Base-by-base conservation (phyloP, 805 yeast species). In the Candida easanensis region DNA sequence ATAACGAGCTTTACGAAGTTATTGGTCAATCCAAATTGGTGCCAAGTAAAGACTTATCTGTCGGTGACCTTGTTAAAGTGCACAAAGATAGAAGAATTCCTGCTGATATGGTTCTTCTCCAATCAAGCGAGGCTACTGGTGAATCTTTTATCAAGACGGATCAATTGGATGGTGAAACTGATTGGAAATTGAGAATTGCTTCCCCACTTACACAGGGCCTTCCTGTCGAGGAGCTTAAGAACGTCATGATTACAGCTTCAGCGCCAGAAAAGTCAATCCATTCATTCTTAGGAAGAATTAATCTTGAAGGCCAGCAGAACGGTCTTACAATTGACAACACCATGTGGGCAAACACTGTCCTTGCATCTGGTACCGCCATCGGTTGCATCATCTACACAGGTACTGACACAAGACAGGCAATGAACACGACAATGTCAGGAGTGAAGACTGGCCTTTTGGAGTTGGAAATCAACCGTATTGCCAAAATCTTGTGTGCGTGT, bases 101-200 rank as follows among this genome's bases (percentile, higher is more conserved):
- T 0, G 98, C 99, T 0, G 99, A 93, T 63, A 74, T 89, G 80
- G 69, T 93, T 7, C 64, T 93, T 21, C 66, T 93, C 34, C 95
- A 88, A 59, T 82, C 96, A 1, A 81, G 88, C 44, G 97, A 88
- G 59, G 60, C 72, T 3, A 72, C 76, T 3, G 97, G 97, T 7
- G 99, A 93, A 59, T 76, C 90, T 2, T 93, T 95, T 57, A 87
- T 93, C 51, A 86, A 95, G 56, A 93, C 99, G 0, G 99, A 93
- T 68, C 99, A 93, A 66, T 71, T 93, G 39, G 99, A 93, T 64
- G 99, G 99, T 60, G 99, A 93, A 64, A 93, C 99, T 5, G 99
- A 93, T 66, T 93, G 99, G 99, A 93, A 93, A 62, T 70, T 93
- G 42, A 72, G 99, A 55, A 67, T 87, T 30, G 93, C 97, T 0